Evolutionary conservation across 805 yeast species (phyloP), one percentile per base, ranked within the genome.

Genomic region (Candida chauliodis): DNA sequence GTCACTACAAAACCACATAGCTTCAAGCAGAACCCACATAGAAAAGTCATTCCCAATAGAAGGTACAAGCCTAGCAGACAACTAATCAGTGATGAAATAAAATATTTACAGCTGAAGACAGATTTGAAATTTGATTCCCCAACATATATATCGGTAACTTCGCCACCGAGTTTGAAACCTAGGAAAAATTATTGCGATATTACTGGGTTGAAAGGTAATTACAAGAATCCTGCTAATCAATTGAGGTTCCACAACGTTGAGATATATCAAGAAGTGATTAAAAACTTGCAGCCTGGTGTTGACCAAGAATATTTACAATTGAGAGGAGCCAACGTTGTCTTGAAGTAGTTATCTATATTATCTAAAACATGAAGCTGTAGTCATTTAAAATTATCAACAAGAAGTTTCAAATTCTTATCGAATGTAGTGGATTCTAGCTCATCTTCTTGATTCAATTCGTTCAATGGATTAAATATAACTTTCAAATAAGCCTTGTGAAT

Each of bases 241-340:
- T 64, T 91, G 37, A 69, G 96, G 40, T 91, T 79, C 58, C 79
- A 85, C 59, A 83, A 91, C 56, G 79, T 79, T 36, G 97, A 91
- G 59, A 81, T 91, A 21, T 90, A 78, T 58, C 71, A 65, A 48
- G 85, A 81, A 34, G 69, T 83, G 24, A 83, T 87, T 24, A 78
- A 79, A 56, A 78, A 78, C 45, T 78, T 91, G 79, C 82, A 89
- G 1, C 86, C 95, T 2, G 96, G 96, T 17, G 84, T 84, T 20
- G 97, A 91, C 60, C 98, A 91, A 62, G 95, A 89, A 59, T 91
- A 89, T 56, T 68, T 91, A 53, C 84, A 84, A 47, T 66, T 91
- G 43, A 73, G 98, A 50, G 87, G 85, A 37, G 98, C 96, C 27
- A 85, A 91, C 56, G 88, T 90, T 13, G 78, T 91, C 7, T 69